Conservation (phyloP, 1,284 basidiomycete species). For the Cystodermella granulosa region DNA sequence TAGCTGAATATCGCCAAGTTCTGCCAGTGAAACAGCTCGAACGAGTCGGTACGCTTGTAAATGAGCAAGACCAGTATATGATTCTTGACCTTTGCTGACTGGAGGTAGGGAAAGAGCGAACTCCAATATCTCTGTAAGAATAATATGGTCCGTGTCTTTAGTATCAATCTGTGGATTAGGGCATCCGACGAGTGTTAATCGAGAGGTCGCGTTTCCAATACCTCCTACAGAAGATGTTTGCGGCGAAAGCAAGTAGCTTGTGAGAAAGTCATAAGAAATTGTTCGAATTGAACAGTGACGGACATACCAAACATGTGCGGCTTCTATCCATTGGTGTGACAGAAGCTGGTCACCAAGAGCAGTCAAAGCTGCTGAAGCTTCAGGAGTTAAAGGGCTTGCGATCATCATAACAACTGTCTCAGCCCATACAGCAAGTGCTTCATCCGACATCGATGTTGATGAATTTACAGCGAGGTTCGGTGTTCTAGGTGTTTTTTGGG, state of each 20-base stretch:
- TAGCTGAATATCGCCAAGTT: constrained; percentile 68
- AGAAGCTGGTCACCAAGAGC: constrained; percentile 82
- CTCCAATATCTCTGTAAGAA: constrained; percentile 90
- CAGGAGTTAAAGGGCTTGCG: constrained; percentile 63
- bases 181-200: constrained; percentile 65
- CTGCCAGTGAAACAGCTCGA: constrained; percentile 73
- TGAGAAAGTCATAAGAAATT: constrained; percentile 6
- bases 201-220: constrained; percentile 54
- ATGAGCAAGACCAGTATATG: constrained; percentile 78
- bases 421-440: constrained; percentile 73
- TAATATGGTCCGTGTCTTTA: constrained; percentile 73
- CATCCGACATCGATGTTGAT: constrained; percentile 47
- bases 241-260: constrained; percentile 83
- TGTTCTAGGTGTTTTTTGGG: constrained; percentile 57
- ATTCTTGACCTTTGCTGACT: constrained; percentile 78
- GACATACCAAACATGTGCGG: constrained; percentile 83
- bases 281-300: constrained; percentile 3
- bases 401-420: constrained; percentile 84
- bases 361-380: constrained; percentile 72
- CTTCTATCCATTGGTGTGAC: constrained; percentile 71
- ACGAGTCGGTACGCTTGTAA: constrained; percentile 86
- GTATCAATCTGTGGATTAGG: constrained; percentile 51
- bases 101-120: constrained; percentile 79
- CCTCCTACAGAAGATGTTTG: constrained; percentile 75
- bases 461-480: constrained; percentile 54